phyloP scores from a whole-genome alignment of 1,284 basidiomycete species.

The Sanghuangporus baumii region DNA sequence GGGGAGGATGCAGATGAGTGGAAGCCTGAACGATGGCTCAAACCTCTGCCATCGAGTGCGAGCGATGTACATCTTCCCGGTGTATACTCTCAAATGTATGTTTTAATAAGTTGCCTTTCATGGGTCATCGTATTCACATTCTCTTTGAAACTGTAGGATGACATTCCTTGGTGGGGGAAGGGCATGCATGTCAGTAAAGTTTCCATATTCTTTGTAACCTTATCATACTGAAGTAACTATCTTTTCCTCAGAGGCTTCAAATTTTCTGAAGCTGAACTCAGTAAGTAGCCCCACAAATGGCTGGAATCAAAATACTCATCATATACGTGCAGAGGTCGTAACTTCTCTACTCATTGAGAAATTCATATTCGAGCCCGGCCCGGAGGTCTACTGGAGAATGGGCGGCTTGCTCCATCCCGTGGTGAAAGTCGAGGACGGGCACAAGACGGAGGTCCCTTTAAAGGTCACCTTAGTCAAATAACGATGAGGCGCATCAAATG shows the following conservation, averaged over 20 bases:
- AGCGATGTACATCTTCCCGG: constrained; percentile 19
- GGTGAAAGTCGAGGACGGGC: background rate
- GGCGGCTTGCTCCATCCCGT: background rate
- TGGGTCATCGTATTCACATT: background rate
- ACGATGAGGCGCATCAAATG: background rate
- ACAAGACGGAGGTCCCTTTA: constrained; percentile 9
- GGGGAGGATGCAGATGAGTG: constrained; percentile 21
- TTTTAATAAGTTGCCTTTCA: background rate
- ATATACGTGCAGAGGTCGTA: constrained; percentile 4
- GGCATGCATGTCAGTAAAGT: constrained; percentile 18
- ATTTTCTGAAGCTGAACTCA: constrained; percentile 17
- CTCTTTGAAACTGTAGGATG: constrained; percentile 10
- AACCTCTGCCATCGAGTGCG: constrained; percentile 10
- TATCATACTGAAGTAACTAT: background rate
- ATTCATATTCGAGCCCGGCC: constrained; percentile 5
- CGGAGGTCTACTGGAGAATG: constrained; percentile 13
- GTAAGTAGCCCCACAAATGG: background rate
- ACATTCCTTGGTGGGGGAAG: constrained; percentile 20
- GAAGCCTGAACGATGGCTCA: constrained; percentile 24
- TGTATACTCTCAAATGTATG: constrained; percentile 22
- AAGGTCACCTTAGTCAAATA: constrained; percentile 5
- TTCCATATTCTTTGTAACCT: background rate
- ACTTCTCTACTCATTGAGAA: constrained; percentile 9
- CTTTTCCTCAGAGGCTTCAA: constrained; percentile 11
- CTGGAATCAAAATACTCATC: background rate